These are phyloP conservation scores for Neurospora pannonica DNA, from an alignment of 495 filamentous ascomycete species.

Conservation along the genomic window DNA sequence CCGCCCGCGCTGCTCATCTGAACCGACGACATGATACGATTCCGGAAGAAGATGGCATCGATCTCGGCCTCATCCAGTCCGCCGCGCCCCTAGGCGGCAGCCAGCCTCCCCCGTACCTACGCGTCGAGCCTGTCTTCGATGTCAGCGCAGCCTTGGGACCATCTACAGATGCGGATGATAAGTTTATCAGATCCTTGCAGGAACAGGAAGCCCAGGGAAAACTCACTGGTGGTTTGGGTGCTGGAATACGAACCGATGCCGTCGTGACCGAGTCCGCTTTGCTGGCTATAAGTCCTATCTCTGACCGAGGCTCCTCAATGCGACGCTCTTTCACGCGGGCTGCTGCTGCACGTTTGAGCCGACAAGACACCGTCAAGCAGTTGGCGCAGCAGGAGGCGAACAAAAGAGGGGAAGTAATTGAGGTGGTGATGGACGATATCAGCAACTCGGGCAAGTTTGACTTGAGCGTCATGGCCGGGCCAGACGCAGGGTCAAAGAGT, in stretches of 20 bases:
- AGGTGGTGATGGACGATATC: slow-evolving; percentile 38
- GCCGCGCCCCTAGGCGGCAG: slow-evolving; percentile 23
- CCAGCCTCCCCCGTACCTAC: slow-evolving; percentile 5
- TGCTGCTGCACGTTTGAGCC: slow-evolving; percentile 13
- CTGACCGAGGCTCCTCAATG: slow-evolving; percentile 21
- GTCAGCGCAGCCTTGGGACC: slow-evolving; percentile 29
- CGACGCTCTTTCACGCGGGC: slow-evolving; percentile 26
- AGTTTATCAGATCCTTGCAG: slow-evolving; percentile 29
- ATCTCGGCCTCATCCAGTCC: slow-evolving; percentile 28
- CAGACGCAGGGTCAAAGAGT: slow-evolving; percentile 5
- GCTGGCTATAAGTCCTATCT: slow-evolving; percentile 23
- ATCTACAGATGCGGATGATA: slow-evolving; percentile 25
- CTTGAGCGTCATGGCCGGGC: slow-evolving; percentile 34
- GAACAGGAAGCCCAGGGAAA: slow-evolving; percentile 36
- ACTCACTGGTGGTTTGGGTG: slow-evolving; percentile 40
- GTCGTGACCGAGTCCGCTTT: slow-evolving; percentile 33
- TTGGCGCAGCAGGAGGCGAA: slow-evolving; percentile 43
- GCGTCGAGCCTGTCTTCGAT: slow-evolving; percentile 24
- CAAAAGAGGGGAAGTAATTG: slow-evolving; percentile 40
- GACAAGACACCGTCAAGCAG: slow-evolving; percentile 26
- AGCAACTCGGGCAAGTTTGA: slow-evolving; percentile 22
- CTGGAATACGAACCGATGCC: slow-evolving; percentile 30
- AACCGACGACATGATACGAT: slow-evolving; percentile 28
- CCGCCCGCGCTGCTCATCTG: slow-evolving; percentile 2
- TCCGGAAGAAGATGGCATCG: slow-evolving; percentile 32